Percentiles rank a stretch among this genome's conserved stretches.
These are phyloP conservation scores for Hypholoma sublateritium DNA, from an alignment of 768 basidiomycete species.

Conservation along the genomic window DNA sequence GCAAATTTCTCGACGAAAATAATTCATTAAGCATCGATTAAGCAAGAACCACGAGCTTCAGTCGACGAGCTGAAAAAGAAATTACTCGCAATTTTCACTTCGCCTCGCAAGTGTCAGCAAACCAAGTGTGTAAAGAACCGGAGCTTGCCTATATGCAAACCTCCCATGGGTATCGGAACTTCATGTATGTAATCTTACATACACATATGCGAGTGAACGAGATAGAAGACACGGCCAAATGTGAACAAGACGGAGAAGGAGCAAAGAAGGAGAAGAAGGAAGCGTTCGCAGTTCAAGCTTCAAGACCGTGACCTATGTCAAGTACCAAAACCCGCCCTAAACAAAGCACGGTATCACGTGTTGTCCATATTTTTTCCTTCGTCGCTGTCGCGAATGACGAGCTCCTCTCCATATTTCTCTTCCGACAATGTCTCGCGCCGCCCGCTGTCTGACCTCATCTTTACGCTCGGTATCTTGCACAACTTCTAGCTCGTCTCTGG, in stretches of 20 bases:
- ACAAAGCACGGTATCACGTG: constrained; percentile 9
- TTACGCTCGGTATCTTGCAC: constrained; percentile 13
- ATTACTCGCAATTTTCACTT: too few species aligned
- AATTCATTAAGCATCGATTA: too few species aligned
- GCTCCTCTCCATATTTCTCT: constrained; percentile 4
- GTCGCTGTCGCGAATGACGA: constrained; percentile 11
- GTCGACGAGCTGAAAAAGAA: not conserved
- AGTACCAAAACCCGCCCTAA: constrained; percentile 14
- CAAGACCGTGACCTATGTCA: too few species aligned
- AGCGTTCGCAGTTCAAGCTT: not conserved
- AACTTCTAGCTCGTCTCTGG: constrained; percentile 5
- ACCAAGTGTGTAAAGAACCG: not conserved
- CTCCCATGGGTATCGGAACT: constrained; percentile 6
- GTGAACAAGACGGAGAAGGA: not conserved
- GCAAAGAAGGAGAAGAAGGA: not conserved
- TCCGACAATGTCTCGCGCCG: constrained; percentile 26
- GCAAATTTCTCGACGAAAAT: too few species aligned
- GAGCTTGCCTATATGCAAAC: not conserved
- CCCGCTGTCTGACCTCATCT: constrained; percentile 25
- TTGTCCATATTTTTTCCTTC: constrained; percentile 15
- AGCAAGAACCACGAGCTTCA: not conserved
- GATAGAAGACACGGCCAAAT: not conserved
- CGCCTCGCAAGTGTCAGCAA: not conserved
- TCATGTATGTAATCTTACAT: not conserved
- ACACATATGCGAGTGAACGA: not conserved